A percentile compares a stretch with the other conserved stretches of the same genome.
Conservation (phyloP, 2,329 filamentous ascomycete species). For the Ophiocordyceps robertsii region DNA sequence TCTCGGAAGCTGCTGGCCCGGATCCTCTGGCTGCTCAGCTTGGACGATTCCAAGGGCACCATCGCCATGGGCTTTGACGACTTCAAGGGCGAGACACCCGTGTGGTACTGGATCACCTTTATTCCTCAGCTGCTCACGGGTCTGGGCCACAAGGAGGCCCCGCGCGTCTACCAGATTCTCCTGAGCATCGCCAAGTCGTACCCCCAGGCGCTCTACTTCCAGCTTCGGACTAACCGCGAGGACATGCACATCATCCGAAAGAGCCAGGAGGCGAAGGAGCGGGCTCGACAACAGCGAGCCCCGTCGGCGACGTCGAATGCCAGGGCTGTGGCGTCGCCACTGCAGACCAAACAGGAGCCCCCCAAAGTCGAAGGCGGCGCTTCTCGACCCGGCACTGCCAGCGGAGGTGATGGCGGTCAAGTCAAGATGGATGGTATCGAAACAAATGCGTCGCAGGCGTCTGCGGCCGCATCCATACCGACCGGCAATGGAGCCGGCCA, state of each 20-base stretch:
- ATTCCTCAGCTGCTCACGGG: conserved; percentile 93
- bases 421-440: conserved; percentile 32
- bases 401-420: conserved; percentile 26
- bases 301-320: conserved; percentile 29
- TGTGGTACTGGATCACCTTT: conserved; percentile 99
- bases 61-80: conserved; percentile 83
- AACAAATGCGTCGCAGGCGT: conserved; percentile 12
- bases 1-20: conserved; percentile 86
- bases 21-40: conserved; percentile 87
- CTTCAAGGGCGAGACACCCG: conserved; percentile 92
- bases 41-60: conserved; percentile 76
- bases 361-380: conserved; percentile 21
- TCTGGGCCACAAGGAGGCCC: conserved; percentile 80
- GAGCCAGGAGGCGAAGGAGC: conserved; percentile 64
- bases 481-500: conserved; percentile 5
- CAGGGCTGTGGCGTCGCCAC: conserved; percentile 33
- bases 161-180: conserved; percentile 73
- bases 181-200: conserved; percentile 92
- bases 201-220: conserved; percentile 91
- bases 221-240: conserved; percentile 82
- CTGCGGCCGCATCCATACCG: conserved; percentile 12
- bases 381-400: conserved; percentile 38
- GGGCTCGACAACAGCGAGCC: conserved; percentile 35
- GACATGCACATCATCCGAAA: conserved; percentile 91
- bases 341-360: conserved; percentile 39